A percentile compares a stretch with the other conserved stretches of the same genome.
Conservation (phyloP, 768 basidiomycete species). For the Boletellus emodensis region DNA sequence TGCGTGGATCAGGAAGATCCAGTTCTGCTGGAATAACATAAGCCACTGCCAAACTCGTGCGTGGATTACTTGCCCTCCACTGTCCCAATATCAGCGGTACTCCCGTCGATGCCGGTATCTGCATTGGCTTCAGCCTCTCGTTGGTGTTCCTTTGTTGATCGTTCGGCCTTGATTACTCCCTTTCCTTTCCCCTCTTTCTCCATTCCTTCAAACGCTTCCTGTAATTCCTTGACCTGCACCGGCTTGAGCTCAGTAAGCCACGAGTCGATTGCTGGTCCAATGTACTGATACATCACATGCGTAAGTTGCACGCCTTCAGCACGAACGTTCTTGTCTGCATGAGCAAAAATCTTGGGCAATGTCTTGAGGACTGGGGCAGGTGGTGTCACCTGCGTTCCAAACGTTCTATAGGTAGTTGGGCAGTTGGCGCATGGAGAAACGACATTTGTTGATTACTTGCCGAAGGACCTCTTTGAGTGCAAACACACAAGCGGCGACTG, state of each 20-base stretch:
- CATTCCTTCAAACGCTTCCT: conserved; percentile 81
- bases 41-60: conserved; percentile 1
- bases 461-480: conserved; percentile 82
- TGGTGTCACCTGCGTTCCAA: conserved; percentile 72
- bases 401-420: conserved; percentile 46
- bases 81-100: conserved; percentile 42
- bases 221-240: conserved; percentile 93
- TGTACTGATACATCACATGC: conserved; percentile 77
- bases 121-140: conserved; percentile 60
- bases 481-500: conserved; percentile 73
- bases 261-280: conserved; percentile 79
- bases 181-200: conserved; percentile 84
- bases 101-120: conserved; percentile 31
- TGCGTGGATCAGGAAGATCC: conserved; percentile 67
- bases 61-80: conserved; percentile 44
- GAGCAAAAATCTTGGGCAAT: conserved; percentile 90
- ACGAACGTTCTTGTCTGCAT: conserved; percentile 93
- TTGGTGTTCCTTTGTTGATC: conserved; percentile 72
- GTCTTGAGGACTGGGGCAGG: conserved; percentile 79
- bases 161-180: conserved; percentile 73
- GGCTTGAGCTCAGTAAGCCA: conserved; percentile 90
- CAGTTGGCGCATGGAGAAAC: neutral
- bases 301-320: conserved; percentile 81
- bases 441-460: conserved; percentile 41
- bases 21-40: conserved; percentile 35